Evolutionary conservation across 306 rosid genomes (phyloP), one percentile per base, ranked within the genome.

Genomic region (Citrullus amarus): DNA sequence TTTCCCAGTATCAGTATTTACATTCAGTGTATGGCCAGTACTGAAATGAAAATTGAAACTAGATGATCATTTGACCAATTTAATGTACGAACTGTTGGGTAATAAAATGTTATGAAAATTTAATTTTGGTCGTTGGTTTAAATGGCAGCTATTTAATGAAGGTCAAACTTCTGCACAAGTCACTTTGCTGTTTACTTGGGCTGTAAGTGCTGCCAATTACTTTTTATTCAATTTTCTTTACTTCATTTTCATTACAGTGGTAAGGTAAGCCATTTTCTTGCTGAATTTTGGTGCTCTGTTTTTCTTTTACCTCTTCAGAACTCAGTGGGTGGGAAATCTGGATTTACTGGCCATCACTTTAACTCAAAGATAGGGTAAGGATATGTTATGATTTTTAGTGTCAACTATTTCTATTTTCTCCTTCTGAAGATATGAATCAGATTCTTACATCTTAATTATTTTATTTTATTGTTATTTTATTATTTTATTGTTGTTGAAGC

Each of bases 111-210:
- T 58, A 5, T 12, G 59, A 43, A 14, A 79, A 81, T n/a, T 15
- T 48, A 5, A 48, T 48, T 12, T 4, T 60, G 6, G 62, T 73
- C 8, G 44, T 13, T 62, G 30, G 56, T 39, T 50, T 78, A 59
- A 67, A 13, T 50, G 80, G 72, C 96, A 94, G 98, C 84, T 94
- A 53, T 65, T 85, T 65, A 94, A 94, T 90, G 81, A 84, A 75
- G 98, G 93, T 43, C 85, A 86, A 51, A 90, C 93, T 58, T 78
- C 88, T 72, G 96, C 97, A 58, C 89, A 92, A 84, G 86, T 89
- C 81, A 94, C 92, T 44, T 80, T 94, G 90, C 93, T 94, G 81
- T 94, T 94, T 83, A 92, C 97, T 63, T 94, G 98, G 98, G 88
- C 98, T 34, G 98, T 94, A 89, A 20, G 68, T 34, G 20, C 41